Base-by-base conservation (phyloP, 768 basidiomycete species). In the Amanita pseudoporphyria region DNA sequence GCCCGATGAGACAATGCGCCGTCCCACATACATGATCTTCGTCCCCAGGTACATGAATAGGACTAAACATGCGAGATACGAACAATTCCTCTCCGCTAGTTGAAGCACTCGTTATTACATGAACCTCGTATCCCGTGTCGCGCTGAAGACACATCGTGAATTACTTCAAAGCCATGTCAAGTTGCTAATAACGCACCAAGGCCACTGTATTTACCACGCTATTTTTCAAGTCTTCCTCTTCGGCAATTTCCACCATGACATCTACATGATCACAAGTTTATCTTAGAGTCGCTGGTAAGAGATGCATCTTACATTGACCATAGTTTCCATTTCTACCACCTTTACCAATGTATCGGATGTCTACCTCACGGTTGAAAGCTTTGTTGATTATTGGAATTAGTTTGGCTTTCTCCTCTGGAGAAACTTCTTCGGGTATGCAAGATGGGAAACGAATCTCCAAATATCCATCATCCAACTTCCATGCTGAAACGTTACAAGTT, bases 21-120 rank as follows among this genome's bases (percentile, higher is more conserved):
- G 73, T 73, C 12, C 78, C 78, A 51, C 76, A 79, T 6, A 78
- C 77, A 14, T 64, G 67, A 51, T 79, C 78, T 60, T 79, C 77
- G 4, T 63, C 63, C 45, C 59, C 56, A 49, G 55, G 55, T 21
- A 71, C 53, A 6, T 50, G 22, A 1, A 40, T 44, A 6, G 73
- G 76, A 5, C 71, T 62, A 54, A 80, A 78, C 68, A 78, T 72
- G 4, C 79, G 68, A 6, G 77, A 77, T 18, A 70, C 60, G 59
- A 77, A 80, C 13, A 55, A 56, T 44, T 65, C 66, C 9, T 65
- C 54, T 5, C 57, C 57, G 24, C 55, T 63, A 0, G 66, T 59
- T 3, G 66, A 58, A 22, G 54, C 51, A 24, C 64, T 63, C 0
- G 77, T 76, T 21, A 78, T 54, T 13, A 72, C 55, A 52, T 74